These are phyloP conservation scores for Sporothrix inflata DNA, from an alignment of 2,329 filamentous ascomycete genomes.

Conservation along the genomic window DNA sequence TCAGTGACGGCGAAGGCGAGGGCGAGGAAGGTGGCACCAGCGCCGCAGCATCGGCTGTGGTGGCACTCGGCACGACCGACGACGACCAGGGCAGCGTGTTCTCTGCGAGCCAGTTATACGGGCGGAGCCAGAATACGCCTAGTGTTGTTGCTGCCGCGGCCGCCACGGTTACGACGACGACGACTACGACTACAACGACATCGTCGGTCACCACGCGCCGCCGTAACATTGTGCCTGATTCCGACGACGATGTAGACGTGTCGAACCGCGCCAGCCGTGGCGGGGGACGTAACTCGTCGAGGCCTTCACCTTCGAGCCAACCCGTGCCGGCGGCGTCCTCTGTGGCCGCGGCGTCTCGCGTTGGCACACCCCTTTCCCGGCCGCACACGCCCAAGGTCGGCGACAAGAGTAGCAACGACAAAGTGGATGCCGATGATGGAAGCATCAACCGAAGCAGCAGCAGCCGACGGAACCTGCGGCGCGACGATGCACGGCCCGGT, in stretches of 20 bases:
- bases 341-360: background rate
- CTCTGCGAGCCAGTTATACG: slow-evolving; percentile 26
- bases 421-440: background rate
- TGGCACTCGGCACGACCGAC: slow-evolving; percentile 23
- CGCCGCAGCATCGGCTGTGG: slow-evolving; percentile 16
- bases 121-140: background rate
- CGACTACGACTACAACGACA: background rate
- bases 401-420: background rate
- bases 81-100: slow-evolving; percentile 25
- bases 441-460: background rate
- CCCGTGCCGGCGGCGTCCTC: background rate
- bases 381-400: slow-evolving; percentile 9
- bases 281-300: background rate
- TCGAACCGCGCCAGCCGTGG: background rate
- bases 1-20: background rate
- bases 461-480: slow-evolving; percentile 9
- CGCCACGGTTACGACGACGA: background rate
- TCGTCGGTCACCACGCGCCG: background rate
- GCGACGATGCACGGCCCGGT: background rate
- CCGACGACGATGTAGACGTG: slow-evolving; percentile 27
- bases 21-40: background rate
- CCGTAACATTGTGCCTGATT: slow-evolving; percentile 27
- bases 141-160: background rate
- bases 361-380: slow-evolving; percentile 15
- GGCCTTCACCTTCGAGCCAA: background rate